These are phyloP conservation scores for Rosa lucieae DNA, from an alignment of 306 rosid species.

Conservation along the genomic window DNA sequence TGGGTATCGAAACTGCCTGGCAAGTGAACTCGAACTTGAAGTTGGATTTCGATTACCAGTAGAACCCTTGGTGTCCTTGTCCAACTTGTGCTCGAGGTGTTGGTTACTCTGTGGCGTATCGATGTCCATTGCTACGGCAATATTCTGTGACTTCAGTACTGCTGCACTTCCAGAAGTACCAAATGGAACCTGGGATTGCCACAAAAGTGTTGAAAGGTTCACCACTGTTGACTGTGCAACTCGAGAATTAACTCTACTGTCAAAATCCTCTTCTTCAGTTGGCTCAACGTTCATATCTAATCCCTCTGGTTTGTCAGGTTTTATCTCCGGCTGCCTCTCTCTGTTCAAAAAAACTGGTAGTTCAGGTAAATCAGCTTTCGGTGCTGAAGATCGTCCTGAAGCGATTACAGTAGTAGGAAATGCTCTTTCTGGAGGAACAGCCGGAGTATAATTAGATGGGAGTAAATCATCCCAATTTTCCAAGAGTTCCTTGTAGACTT, in stretches of 20 bases:
- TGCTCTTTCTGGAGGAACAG: slow-evolving; percentile 98
- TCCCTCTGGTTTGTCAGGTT: slow-evolving; percentile 51
- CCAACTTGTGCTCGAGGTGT: slow-evolving; percentile 46
- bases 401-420: slow-evolving; percentile 86
- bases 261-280: slow-evolving; percentile 53
- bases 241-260: slow-evolving; percentile 46
- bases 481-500: slow-evolving; percentile 92
- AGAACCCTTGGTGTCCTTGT: slow-evolving; percentile 34
- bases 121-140: slow-evolving; percentile 53
- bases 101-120: slow-evolving; percentile 39
- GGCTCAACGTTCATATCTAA: slow-evolving; percentile 46
- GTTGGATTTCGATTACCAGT: slow-evolving; percentile 33
- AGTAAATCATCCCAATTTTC: slow-evolving; percentile 99
- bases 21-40: slow-evolving; percentile 34
- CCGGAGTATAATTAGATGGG: slow-evolving; percentile 92
- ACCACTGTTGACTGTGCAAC: slow-evolving; percentile 30
- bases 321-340: slow-evolving; percentile 59
- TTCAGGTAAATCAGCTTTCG: slow-evolving; percentile 62
- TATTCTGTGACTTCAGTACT: slow-evolving; percentile 37
- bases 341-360: slow-evolving; percentile 45
- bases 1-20: slow-evolving; percentile 40
- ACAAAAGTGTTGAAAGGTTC: slow-evolving; percentile 48
- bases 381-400: slow-evolving; percentile 66
- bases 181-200: slow-evolving; percentile 58
- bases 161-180: slow-evolving; percentile 29